Evolutionary conservation across 441 rosid species (phyloP).

Genomic region (Adansonia gregorii): DNA sequence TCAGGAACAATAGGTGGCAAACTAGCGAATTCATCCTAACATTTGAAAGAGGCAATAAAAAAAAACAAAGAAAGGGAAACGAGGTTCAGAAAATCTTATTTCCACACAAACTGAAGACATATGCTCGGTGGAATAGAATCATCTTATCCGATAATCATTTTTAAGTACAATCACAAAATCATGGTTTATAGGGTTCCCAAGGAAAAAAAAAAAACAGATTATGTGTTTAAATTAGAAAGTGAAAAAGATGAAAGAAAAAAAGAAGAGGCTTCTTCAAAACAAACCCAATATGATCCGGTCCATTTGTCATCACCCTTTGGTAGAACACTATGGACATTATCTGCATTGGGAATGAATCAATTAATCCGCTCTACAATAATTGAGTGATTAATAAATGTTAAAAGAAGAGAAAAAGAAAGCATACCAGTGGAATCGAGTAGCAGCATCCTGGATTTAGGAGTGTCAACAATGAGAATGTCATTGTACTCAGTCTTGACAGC

Average conservation of each 20-base stretch:
- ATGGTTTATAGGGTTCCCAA: neutral
- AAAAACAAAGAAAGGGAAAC: neutral
- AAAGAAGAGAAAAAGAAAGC: neutral
- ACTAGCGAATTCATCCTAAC: constrained; percentile 76
- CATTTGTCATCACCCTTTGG: constrained; percentile 64
- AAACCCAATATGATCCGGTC: constrained; percentile 86
- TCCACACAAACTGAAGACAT: neutral
- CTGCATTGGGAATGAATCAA: constrained; percentile 39
- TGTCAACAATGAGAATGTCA: constrained; percentile 73
- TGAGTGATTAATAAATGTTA: neutral
- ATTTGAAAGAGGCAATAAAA: neutral
- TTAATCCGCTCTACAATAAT: neutral
- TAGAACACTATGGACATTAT: constrained; percentile 75
- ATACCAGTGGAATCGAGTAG: constrained; percentile 80
- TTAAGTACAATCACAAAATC: neutral
- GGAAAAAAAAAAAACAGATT: neutral
- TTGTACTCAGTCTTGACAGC: constrained; percentile 65
- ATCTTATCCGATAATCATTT: neutral
- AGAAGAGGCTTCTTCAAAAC: constrained; percentile 4
- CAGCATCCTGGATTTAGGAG: constrained; percentile 58
- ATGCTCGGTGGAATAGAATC: neutral
- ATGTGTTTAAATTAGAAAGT: neutral
- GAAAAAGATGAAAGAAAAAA: neutral
- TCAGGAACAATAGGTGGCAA: constrained; percentile 72
- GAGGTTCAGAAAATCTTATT: neutral